Base-by-base conservation (phyloP, 2,329 filamentous ascomycete species). In the Fusarium multiceps region DNA sequence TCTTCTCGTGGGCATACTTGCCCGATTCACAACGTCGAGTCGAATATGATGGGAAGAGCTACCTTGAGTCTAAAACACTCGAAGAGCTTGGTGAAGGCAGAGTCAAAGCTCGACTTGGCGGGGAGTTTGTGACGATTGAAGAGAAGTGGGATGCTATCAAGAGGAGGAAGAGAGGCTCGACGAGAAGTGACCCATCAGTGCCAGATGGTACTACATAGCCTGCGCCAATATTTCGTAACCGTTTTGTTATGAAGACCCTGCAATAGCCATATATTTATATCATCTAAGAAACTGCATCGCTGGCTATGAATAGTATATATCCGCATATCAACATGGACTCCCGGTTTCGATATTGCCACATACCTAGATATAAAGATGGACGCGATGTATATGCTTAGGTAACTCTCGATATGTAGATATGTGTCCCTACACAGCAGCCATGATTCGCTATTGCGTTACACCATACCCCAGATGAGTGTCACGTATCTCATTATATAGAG, bases 401-500 rank as follows among this genome's bases (percentile, higher is more conserved):
- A 41, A n/a, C 23, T 27, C 7, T 40, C 7, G 16, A n/a, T 12
- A 25, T 25, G n/a, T 18, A 13, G 12, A n/a, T 14, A 11, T 27
- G 21, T 13, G 37, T 20, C 21, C 13, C n/a, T 13, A n/a, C 16
- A 20, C 10, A 30, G n/a, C 28, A 40, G 16, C 12, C 8, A 25
- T 37, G 16, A 23, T 23, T 16, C 14, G 41, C 16, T 59, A 59
- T n/a, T n/a, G 7, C 27, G 37, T 6, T 14, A 27, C n/a, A 23
- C 43, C 23, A 5, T 30, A 42, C 37, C 66, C 63, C 12, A 71
- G 34, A 23, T 76, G 83, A 84, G 85, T 87, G 86, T 84, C 90
- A 71, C 82, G 88, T 78, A 85, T 93, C 86, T 84, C 81, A 4
- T 77, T 43, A 59, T 86, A 86, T 23, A 86, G 66, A 16, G 81